Evolutionary conservation across 129 eudicot species (phyloP).

Genomic region (Deinandra increscens): DNA sequence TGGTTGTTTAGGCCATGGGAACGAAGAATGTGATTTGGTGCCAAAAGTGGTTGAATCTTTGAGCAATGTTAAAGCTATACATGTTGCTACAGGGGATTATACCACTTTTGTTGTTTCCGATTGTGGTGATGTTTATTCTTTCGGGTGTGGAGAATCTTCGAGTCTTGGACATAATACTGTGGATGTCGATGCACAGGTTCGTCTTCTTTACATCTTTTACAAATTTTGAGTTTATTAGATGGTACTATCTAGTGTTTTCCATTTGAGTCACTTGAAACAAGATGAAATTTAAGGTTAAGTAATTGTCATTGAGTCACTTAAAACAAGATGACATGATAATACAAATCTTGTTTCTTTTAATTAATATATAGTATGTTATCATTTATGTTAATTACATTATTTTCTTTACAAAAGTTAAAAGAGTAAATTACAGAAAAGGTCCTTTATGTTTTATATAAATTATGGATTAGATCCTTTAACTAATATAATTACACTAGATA

Average conservation of each 20-base stretch:
- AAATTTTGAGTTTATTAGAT: background rate
- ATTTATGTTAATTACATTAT: background rate
- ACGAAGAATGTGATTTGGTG: conserved; percentile 85
- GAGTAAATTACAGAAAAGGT: no score
- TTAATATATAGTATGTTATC: background rate
- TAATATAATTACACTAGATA: no score
- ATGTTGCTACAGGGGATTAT: conserved; percentile 97
- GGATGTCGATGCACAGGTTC: conserved; percentile 71
- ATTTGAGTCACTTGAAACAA: background rate
- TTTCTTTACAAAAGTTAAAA: background rate
- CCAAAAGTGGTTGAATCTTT: conserved; percentile 91
- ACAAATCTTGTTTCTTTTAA: background rate
- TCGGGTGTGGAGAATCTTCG: conserved; percentile 94
- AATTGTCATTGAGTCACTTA: background rate
- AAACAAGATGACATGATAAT: background rate
- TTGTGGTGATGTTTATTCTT: conserved; percentile 81
- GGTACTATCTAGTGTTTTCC: background rate
- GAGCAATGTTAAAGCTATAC: conserved; percentile 76
- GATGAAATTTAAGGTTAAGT: background rate
- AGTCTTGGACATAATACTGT: conserved; percentile 84
- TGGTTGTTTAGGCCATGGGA: conserved; percentile 96
- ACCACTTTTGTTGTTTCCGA: conserved; percentile 90
- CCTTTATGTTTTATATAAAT: no score
- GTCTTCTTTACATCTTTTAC: background rate
- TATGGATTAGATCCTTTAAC: no score